Evolutionary conservation across 306 rosid species (phyloP).

Genomic region (Neltuma alba): DNA sequence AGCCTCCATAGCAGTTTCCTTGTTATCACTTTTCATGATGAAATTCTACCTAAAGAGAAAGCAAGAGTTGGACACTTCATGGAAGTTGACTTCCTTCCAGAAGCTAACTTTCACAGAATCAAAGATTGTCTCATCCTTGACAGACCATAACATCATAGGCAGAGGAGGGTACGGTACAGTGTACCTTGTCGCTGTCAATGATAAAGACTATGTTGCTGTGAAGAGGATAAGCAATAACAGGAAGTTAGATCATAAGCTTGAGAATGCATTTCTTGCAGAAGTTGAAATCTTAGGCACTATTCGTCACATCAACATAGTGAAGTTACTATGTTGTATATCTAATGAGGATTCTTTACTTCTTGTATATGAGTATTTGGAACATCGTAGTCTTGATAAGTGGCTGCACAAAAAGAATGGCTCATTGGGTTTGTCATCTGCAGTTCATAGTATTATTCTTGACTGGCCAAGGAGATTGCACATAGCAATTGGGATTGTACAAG

Average conservation of each 20-base stretch:
- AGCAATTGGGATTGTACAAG: constrained; percentile 74
- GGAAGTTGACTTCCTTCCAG: constrained; percentile 78
- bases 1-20: constrained; percentile 25
- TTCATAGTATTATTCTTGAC: constrained; percentile 40
- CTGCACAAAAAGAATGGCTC: constrained; percentile 47
- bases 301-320: constrained; percentile 82
- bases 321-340: constrained; percentile 67
- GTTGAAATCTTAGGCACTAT: constrained; percentile 69
- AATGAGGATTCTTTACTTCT: constrained; percentile 65
- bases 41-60: constrained; percentile 41
- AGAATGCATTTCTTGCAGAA: constrained; percentile 71
- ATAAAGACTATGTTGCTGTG: constrained; percentile 59
- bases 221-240: constrained; percentile 60
- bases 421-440: constrained; percentile 35
- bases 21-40: constrained; percentile 30
- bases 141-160: constrained; percentile 62
- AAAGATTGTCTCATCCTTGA: constrained; percentile 54
- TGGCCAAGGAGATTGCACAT: constrained; percentile 77
- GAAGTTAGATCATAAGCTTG: constrained; percentile 65
- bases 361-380: constrained; percentile 70
- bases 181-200: constrained; percentile 54
- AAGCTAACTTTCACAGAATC: constrained; percentile 61
- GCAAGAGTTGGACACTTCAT: constrained; percentile 39
- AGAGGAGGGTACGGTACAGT: constrained; percentile 87
- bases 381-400: constrained; percentile 80